A percentile compares a stretch with the other conserved stretches of the same genome.
phyloP scores from a whole-genome alignment of 148 eudicot genomes.

The Camellia japonica region DNA sequence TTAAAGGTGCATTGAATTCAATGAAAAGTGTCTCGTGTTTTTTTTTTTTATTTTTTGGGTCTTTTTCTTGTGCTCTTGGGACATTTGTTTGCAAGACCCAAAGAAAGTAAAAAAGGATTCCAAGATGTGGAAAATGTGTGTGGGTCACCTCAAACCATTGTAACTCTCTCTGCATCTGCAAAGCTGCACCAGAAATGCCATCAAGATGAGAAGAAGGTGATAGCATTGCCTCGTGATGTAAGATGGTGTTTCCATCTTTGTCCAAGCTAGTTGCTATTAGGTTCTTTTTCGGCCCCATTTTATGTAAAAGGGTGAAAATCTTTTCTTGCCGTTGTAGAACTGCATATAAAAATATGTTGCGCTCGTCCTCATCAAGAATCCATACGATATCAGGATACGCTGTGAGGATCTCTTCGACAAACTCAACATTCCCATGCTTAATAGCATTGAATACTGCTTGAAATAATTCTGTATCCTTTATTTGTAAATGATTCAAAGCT shows the following conservation, averaged over 20 bases:
- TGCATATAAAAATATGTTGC: conserved; percentile 19
- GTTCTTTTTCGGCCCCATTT: neutral
- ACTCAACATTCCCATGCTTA: neutral
- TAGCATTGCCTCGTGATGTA: conserved; percentile 23
- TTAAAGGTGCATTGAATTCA: too few relatives aligned
- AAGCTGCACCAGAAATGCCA: conserved; percentile 18
- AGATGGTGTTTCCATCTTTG: conserved; percentile 13
- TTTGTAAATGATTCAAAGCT: too few relatives aligned
- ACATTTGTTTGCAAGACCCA: too few relatives aligned
- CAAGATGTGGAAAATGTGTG: neutral
- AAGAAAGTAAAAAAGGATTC: neutral
- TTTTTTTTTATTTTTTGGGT: too few relatives aligned
- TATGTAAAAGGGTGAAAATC: conserved; percentile 14
- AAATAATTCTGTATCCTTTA: too few relatives aligned
- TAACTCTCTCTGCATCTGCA: conserved; percentile 17
- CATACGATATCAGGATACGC: conserved; percentile 18
- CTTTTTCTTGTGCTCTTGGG: too few relatives aligned
- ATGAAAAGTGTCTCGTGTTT: too few relatives aligned
- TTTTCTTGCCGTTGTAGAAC: conserved; percentile 18
- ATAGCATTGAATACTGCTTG: too few relatives aligned
- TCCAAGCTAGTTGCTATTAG: conserved; percentile 15
- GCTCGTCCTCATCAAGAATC: conserved; percentile 4
- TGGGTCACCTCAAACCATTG: too few relatives aligned
- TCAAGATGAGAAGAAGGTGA: conserved; percentile 20
- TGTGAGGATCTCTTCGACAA: conserved; percentile 12